phyloP scores from a whole-genome alignment of 106 monocot genomes.

The Dioscorea zingiberensis region DNA sequence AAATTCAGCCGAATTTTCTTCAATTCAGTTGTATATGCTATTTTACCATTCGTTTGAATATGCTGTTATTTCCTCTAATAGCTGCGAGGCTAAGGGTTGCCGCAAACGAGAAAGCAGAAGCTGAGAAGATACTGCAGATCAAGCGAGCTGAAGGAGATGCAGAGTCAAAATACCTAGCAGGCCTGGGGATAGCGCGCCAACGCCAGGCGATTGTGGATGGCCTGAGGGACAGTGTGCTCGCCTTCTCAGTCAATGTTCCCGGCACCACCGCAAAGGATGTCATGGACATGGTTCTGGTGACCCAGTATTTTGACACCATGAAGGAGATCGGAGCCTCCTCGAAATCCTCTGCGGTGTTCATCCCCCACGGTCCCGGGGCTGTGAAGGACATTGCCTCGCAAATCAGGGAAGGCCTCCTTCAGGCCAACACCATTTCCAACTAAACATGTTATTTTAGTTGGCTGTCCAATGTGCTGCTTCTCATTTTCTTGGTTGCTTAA shows the following conservation, averaged over 20 bases:
- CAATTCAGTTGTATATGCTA: too few species aligned
- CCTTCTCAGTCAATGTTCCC: conserved; percentile 67
- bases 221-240: conserved; percentile 70
- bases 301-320: conserved; percentile 95
- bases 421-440: conserved; percentile 12
- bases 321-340: conserved; percentile 78
- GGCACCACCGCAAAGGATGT: conserved; percentile 77
- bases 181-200: conserved; percentile 77
- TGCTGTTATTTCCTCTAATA: conserved; percentile 11
- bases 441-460: background rate
- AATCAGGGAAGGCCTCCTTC: conserved; percentile 64
- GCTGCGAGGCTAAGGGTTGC: conserved; percentile 81
- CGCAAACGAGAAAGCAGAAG: conserved; percentile 85
- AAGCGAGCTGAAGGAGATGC: conserved; percentile 89
- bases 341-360: conserved; percentile 64
- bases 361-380: conserved; percentile 81
- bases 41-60: background rate
- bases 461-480: too few species aligned
- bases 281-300: conserved; percentile 91
- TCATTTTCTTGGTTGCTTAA: too few species aligned
- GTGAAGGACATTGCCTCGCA: conserved; percentile 59
- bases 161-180: conserved; percentile 82
- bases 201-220: conserved; percentile 95
- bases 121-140: conserved; percentile 84
- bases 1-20: too few species aligned